Evolutionary conservation across 495 filamentous ascomycete species (phyloP).

Genomic region (Penicillium fimorum): DNA sequence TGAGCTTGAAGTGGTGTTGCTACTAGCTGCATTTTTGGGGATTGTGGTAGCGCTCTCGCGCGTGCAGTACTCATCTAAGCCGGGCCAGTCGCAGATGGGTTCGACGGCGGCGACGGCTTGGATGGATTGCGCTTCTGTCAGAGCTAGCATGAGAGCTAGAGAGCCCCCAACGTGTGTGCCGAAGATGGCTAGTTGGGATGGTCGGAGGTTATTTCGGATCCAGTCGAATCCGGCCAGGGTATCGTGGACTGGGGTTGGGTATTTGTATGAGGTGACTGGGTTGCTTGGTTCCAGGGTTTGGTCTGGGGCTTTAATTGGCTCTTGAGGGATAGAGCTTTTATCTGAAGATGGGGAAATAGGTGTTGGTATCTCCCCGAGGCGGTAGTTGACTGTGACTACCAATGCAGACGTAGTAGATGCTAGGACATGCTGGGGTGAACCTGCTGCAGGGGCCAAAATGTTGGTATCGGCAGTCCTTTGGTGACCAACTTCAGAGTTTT

Average conservation of each 20-base stretch:
- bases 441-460: not conserved
- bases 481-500: not conserved
- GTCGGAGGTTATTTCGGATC: slow-evolving; percentile 32
- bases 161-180: slow-evolving; percentile 57
- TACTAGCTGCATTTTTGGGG: not conserved
- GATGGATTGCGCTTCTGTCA: slow-evolving; percentile 54
- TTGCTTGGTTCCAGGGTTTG: slow-evolving; percentile 1
- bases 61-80: slow-evolving; percentile 39
- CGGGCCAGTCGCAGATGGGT: slow-evolving; percentile 44
- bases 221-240: slow-evolving; percentile 42
- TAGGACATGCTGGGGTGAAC: slow-evolving; percentile 26
- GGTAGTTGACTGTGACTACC: slow-evolving; percentile 44
- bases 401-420: slow-evolving; percentile 32
- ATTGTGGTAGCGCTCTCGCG: not conserved
- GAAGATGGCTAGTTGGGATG: slow-evolving; percentile 43
- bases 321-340: not conserved
- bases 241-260: slow-evolving; percentile 44
- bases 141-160: slow-evolving; percentile 55
- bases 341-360: not conserved
- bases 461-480: not conserved
- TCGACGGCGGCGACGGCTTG: slow-evolving; percentile 35
- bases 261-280: slow-evolving; percentile 22
- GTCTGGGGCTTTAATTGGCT: not conserved
- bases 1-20: not conserved
- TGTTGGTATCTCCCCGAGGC: slow-evolving; percentile 41